Conservation (phyloP, 148 eudicot genomes). For the Vaccinium macrocarpon region DNA sequence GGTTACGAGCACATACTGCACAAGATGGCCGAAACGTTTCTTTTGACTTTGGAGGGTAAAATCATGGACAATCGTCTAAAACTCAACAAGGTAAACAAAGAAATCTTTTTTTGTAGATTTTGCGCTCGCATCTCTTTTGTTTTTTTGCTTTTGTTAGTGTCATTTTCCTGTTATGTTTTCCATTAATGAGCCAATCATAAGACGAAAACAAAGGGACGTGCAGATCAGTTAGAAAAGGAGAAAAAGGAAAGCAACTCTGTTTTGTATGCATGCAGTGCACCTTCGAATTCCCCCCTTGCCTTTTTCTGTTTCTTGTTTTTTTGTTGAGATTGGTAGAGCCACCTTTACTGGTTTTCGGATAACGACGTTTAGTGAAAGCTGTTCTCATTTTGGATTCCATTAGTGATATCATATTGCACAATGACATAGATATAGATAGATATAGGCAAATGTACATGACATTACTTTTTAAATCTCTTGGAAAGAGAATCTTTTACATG, state of each 20-base stretch:
- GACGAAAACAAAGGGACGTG: background rate
- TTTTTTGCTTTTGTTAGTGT: background rate
- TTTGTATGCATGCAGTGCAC: constrained; percentile 14
- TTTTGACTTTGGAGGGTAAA: constrained; percentile 52
- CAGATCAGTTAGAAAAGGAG: background rate
- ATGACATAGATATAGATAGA: background rate
- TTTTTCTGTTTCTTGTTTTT: constrained; percentile 2
- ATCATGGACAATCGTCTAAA: constrained; percentile 69
- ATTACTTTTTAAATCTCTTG: background rate
- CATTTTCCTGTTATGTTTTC: constrained; percentile 15
- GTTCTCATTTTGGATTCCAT: constrained; percentile 1
- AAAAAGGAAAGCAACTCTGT: constrained; percentile 3
- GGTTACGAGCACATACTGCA: constrained; percentile 73
- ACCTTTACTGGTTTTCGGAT: constrained; percentile 12
- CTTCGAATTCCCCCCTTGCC: background rate
- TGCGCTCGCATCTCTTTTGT: background rate
- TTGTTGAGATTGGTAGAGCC: constrained; percentile 20
- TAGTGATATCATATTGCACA: background rate
- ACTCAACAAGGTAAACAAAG: constrained; percentile 67
- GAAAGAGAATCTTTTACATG: background rate
- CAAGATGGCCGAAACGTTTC: constrained; percentile 75
- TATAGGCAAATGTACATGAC: background rate
- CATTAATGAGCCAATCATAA: constrained; percentile 10
- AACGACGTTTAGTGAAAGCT: constrained; percentile 22
- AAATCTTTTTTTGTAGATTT: background rate